These are phyloP conservation scores for Oemleria cerasiformis DNA, from an alignment of 306 rosid species.

Conservation along the genomic window DNA sequence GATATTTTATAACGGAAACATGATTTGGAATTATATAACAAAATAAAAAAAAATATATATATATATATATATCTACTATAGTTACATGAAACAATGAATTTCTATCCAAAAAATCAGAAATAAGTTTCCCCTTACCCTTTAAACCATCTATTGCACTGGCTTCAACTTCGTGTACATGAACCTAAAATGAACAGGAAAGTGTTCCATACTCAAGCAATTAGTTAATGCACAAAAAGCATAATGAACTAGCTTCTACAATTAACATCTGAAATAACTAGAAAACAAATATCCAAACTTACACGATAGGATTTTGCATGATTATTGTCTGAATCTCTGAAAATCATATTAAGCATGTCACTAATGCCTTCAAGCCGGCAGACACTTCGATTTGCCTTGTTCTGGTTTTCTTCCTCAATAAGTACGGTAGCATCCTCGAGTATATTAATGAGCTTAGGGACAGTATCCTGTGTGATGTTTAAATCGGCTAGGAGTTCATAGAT, in stretches of 20 bases:
- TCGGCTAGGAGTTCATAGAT: slow-evolving; percentile 77
- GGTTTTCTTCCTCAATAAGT: slow-evolving; percentile 82
- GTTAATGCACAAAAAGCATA: slow-evolving; percentile 12
- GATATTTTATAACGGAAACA: background rate
- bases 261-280: slow-evolving; percentile 7
- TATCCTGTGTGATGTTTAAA: slow-evolving; percentile 67
- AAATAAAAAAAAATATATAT: background rate
- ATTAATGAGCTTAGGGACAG: slow-evolving; percentile 46
- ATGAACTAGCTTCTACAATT: slow-evolving; percentile 2
- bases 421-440: slow-evolving; percentile 58
- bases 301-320: slow-evolving; percentile 71
- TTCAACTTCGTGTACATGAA: slow-evolving; percentile 77
- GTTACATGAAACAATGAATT: slow-evolving; percentile 8
- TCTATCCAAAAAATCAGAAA: slow-evolving; percentile 19
- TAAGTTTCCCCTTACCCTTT: slow-evolving; percentile 50
- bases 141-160: slow-evolving; percentile 55
- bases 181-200: slow-evolving; percentile 42
- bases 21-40: background rate
- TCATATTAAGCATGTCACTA: slow-evolving; percentile 51
- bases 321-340: slow-evolving; percentile 59
- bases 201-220: slow-evolving; percentile 27
- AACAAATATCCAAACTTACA: slow-evolving; percentile 44
- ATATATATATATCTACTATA: background rate
- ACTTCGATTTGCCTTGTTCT: slow-evolving; percentile 49
- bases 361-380: slow-evolving; percentile 73